A percentile compares a stretch with the other conserved stretches of the same genome.
Conservation (phyloP, 441 rosid species). For the Gossypium trilobum region DNA sequence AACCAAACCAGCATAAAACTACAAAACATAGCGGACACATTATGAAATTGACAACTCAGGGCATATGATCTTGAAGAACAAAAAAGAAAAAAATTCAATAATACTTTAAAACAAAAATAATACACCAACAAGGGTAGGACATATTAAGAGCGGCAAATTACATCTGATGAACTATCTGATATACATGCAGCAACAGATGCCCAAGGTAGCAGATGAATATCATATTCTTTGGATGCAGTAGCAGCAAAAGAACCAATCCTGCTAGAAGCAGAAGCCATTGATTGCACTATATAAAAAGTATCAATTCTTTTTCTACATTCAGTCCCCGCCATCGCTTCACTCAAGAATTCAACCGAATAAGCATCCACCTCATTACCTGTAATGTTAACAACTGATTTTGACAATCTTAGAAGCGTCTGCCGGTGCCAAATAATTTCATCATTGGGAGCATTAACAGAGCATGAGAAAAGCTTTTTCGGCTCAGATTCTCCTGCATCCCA, state of each 20-base stretch:
- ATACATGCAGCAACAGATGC: slow-evolving; percentile 93
- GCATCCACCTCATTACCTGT: slow-evolving; percentile 52
- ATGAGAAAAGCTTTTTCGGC: slow-evolving; percentile 64
- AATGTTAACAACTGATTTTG: slow-evolving; percentile 36
- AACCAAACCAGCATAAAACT: neutral
- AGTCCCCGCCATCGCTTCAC: slow-evolving; percentile 46
- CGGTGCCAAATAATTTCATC: slow-evolving; percentile 64
- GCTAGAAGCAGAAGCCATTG: slow-evolving; percentile 75
- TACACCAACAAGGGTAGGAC: neutral
- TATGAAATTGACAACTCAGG: neutral
- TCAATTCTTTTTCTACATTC: slow-evolving; percentile 48
- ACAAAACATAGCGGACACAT: neutral
- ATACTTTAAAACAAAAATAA: neutral
- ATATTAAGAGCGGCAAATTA: slow-evolving; percentile 26
- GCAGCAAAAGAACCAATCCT: slow-evolving; percentile 75
- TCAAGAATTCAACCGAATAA: slow-evolving; percentile 61
- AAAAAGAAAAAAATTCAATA: neutral
- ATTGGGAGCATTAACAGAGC: slow-evolving; percentile 42
- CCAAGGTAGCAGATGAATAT: slow-evolving; percentile 91
- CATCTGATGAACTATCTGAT: slow-evolving; percentile 57
- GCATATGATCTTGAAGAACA: neutral
- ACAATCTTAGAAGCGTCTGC: slow-evolving; percentile 67
- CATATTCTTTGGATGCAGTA: slow-evolving; percentile 84
- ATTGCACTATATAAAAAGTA: slow-evolving; percentile 71
- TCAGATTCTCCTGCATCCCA: slow-evolving; percentile 67